A percentile compares a stretch with the other conserved stretches of the same genome.
Evolutionary conservation across 495 filamentous ascomycete species (phyloP).

Genomic region (Tricharina praecox): DNA sequence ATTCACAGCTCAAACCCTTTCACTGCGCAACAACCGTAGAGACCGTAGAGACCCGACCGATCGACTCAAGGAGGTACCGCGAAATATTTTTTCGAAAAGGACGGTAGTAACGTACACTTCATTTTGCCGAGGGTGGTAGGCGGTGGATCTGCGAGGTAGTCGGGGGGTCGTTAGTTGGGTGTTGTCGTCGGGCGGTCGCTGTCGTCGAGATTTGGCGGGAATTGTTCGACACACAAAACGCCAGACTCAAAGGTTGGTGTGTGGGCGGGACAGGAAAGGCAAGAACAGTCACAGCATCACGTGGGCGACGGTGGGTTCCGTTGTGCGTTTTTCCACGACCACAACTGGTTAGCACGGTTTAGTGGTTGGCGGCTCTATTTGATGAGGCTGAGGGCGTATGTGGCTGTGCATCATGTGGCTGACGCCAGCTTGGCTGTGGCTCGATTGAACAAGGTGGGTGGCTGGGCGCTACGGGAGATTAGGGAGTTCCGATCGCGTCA

Average conservation of each 20-base stretch:
- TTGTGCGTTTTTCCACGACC: too few species aligned
- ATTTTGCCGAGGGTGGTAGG: slow-evolving; percentile 18
- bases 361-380: too few species aligned
- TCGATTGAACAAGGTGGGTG: too few species aligned
- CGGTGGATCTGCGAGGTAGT: slow-evolving; percentile 4
- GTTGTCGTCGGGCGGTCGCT: slow-evolving; percentile 17
- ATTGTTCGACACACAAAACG: slow-evolving; percentile 94
- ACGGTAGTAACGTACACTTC: slow-evolving; percentile 23
- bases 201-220: slow-evolving; percentile 68
- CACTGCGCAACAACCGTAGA: too few species aligned
- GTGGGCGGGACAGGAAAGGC: slow-evolving; percentile 30
- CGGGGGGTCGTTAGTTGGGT: slow-evolving; percentile 7
- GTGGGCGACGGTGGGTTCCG: too few species aligned
- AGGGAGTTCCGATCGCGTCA: too few species aligned
- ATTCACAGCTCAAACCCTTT: not conserved
- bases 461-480: too few species aligned
- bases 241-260: slow-evolving; percentile 85
- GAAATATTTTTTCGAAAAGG: not conserved
- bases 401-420: too few species aligned
- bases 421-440: too few species aligned
- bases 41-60: not conserved
- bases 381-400: too few species aligned
- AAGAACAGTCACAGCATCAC: slow-evolving; percentile 5
- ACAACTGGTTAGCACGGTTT: too few species aligned
- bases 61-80: not conserved